A percentile compares a stretch with the other conserved stretches of the same genome.
These are phyloP conservation scores for Phytopythium helicoides DNA, from an alignment of 352 stramenopile species.

Conservation along the genomic window DNA sequence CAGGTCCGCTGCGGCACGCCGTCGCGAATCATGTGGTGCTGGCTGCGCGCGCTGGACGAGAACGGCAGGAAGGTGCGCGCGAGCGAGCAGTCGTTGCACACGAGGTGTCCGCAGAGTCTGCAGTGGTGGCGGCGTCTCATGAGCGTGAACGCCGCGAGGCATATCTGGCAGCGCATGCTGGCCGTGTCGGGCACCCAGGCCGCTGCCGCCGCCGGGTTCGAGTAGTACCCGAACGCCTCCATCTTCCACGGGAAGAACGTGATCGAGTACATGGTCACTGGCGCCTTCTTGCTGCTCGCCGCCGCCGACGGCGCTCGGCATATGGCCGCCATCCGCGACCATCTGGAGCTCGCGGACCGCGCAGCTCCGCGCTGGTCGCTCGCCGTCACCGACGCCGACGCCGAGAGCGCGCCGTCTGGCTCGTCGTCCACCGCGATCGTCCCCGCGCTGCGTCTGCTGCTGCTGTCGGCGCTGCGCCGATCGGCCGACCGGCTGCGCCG, in stretches of 20 bases:
- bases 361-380: not conserved
- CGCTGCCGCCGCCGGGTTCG: conserved; percentile 56
- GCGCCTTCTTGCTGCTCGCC: conserved; percentile 10
- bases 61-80: conserved; percentile 71
- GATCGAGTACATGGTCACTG: conserved; percentile 62
- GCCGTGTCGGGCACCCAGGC: conserved; percentile 73
- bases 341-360: not conserved
- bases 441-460: not conserved
- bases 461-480: not conserved
- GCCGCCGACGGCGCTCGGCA: too few species aligned
- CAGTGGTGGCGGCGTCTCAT: conserved; percentile 85
- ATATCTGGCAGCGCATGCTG: conserved; percentile 64
- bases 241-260: conserved; percentile 80
- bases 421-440: conserved; percentile 5
- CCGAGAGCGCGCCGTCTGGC: too few species aligned
- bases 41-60: conserved; percentile 32
- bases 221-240: conserved; percentile 66
- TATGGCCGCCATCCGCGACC: conserved; percentile 1
- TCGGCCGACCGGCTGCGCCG: not conserved
- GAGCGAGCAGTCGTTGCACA: conserved; percentile 67
- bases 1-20: conserved; percentile 71
- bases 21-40: conserved; percentile 71
- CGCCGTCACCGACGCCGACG: not conserved
- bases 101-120: conserved; percentile 64
- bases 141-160: conserved; percentile 47